These are phyloP conservation scores for Candida berthetii DNA, from an alignment of 805 yeast genomes.

Conservation along the genomic window DNA sequence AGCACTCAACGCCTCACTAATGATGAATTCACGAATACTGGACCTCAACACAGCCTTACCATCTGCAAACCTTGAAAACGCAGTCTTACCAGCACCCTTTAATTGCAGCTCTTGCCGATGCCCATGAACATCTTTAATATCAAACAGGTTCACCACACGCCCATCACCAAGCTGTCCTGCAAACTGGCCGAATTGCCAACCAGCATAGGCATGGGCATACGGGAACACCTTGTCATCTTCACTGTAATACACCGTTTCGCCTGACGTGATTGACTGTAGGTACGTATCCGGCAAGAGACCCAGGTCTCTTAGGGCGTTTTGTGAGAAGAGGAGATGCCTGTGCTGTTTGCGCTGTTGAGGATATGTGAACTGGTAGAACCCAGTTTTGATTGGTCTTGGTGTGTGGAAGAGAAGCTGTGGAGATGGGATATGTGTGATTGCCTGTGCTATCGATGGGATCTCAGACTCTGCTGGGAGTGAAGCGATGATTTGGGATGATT, in stretches of 20 bases:
- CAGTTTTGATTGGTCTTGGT: conserved; percentile 48
- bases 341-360: conserved; percentile 59
- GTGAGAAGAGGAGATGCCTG: conserved; percentile 51
- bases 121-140: conserved; percentile 40
- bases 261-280: conserved; percentile 54
- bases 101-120: conserved; percentile 59
- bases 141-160: conserved; percentile 78
- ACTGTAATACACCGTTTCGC: conserved; percentile 37
- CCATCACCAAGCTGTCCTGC: conserved; percentile 99
- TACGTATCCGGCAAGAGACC: conserved; percentile 42
- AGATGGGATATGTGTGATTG: conserved; percentile 20
- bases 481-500: conserved; percentile 8
- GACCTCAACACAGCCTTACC: conserved; percentile 92
- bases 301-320: conserved; percentile 54
- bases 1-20: conserved; percentile 74
- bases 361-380: conserved; percentile 65
- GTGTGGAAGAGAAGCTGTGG: conserved; percentile 29
- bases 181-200: conserved; percentile 93
- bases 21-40: conserved; percentile 80
- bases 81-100: conserved; percentile 91
- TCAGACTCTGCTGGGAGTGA: conserved; percentile 20
- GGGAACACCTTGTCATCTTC: conserved; percentile 52
- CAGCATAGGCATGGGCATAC: conserved; percentile 89
- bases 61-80: conserved; percentile 92
- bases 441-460: conserved; percentile 23